Percentiles rank a stretch among this genome's conserved stretches.
Evolutionary conservation across 108 stramenopile genomes (phyloP).

Genomic region (Nitzschia sp.): DNA sequence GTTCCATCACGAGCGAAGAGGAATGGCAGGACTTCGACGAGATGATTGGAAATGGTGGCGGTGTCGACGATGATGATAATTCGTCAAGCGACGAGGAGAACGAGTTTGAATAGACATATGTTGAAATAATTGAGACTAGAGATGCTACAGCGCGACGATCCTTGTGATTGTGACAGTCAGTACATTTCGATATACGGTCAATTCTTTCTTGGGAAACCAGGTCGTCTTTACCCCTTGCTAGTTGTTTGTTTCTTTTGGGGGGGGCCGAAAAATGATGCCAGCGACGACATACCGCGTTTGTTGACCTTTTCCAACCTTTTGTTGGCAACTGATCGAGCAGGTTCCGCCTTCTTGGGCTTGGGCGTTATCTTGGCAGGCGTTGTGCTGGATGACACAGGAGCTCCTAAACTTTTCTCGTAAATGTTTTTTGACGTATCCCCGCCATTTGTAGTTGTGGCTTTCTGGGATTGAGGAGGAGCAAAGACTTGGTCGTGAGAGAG

Average conservation of each 20-base stretch:
- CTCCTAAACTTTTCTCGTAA: no score
- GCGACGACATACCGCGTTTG: constrained; percentile 76
- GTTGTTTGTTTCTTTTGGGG: constrained; percentile 16
- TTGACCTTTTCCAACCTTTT: constrained; percentile 72
- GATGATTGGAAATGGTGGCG: not conserved
- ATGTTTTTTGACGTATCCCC: not conserved
- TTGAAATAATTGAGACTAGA: no score
- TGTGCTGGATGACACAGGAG: not conserved
- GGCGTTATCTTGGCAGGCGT: not conserved
- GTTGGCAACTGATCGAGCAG: constrained; percentile 48
- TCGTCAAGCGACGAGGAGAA: constrained; percentile 1
- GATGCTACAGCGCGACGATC: not conserved
- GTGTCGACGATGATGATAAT: not conserved
- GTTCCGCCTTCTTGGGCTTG: constrained; percentile 27
- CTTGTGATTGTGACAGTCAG: not conserved
- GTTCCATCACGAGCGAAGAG: not conserved
- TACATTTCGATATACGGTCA: no score
- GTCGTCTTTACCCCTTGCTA: constrained; percentile 8
- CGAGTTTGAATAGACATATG: constrained; percentile 1
- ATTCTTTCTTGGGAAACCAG: no score
- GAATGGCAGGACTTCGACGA: not conserved
- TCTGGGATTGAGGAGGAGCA: not conserved
- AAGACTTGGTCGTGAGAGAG: not conserved
- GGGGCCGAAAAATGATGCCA: constrained; percentile 67
- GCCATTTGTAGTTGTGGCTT: not conserved